Evolutionary conservation across 163 green algal species (phyloP), one percentile per base, ranked within the genome.

Genomic region (Chloroidium sp.): DNA sequence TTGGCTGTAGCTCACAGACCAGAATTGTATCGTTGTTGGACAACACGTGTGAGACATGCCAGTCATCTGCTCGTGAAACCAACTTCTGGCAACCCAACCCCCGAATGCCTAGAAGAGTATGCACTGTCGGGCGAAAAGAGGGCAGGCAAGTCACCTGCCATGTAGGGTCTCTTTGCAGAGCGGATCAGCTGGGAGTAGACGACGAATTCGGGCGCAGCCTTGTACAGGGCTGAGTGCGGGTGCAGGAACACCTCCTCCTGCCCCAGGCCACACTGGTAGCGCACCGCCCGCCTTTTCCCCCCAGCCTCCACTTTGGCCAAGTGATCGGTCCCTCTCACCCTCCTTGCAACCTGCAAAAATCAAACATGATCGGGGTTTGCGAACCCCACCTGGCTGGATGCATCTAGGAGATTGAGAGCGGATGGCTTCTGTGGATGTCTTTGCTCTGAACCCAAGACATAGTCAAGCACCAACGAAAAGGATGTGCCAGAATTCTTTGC

Each of bases 211-310:
- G 95, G 94, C 0, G 89, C 83, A 0, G 84, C 76, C 3, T 80
- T 76, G 69, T 86, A 81, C 80, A 97, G 82, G 2, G 84, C 82
- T 13, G 91, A 97, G 67, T 82, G 82, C 0, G 95, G 95, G 91
- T 99, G 95, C 75, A 99, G 88, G 87, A 91, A 98, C 59, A 98
- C 91, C 8, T 91, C 82, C 64, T 90, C 91, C 0, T 89, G 85
- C n/a, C 83, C 2, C 13, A 64, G 82, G 75, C 85, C 90, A 74
- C 85, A 67, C 62, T 83, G 79, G 87, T 96, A 97, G 13, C 92
- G 90, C 72, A 90, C 80, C 0, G 87, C 88, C 36, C 84, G 83
- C 67, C 68, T 76, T 62, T 76, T 78, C 3, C 76, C 62, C 1
- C 84, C 62, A 0, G 36, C 36, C 36, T 36, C 36, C 36, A 36